phyloP scores from a whole-genome alignment of 305 asterid genomes.

The Fraxinus dipetala region DNA sequence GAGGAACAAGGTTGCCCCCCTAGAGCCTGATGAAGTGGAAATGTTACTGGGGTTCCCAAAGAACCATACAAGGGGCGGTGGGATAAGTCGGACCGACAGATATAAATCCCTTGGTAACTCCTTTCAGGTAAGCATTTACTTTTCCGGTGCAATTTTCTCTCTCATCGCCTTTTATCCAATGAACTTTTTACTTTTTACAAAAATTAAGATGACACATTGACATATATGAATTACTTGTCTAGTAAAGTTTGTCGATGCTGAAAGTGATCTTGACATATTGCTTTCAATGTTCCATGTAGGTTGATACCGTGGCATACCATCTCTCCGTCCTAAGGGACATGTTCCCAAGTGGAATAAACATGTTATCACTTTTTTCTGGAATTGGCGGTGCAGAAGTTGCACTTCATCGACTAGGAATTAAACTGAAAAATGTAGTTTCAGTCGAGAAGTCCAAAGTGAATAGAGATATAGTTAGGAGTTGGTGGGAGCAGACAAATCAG shows the following conservation, averaged over 20 bases:
- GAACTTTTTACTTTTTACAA: not conserved
- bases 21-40: conserved; percentile 86
- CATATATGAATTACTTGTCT: not conserved
- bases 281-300: conserved; percentile 28
- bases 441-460: conserved; percentile 57
- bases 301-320: conserved; percentile 77
- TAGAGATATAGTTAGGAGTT: conserved; percentile 54
- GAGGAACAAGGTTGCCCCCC: conserved; percentile 72
- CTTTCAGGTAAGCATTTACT: conserved; percentile 60
- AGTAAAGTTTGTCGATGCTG: not conserved
- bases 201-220: not conserved
- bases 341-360: conserved; percentile 58
- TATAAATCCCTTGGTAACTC: conserved; percentile 88
- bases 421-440: conserved; percentile 52
- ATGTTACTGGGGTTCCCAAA: conserved; percentile 76
- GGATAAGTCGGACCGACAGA: conserved; percentile 77
- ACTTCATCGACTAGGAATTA: conserved; percentile 61
- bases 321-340: conserved; percentile 52
- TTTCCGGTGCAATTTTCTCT: not conserved
- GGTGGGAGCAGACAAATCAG: conserved; percentile 77
- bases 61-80: conserved; percentile 91
- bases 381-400: conserved; percentile 85
- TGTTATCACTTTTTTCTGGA: conserved; percentile 68
- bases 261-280: not conserved
- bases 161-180: not conserved